Base-by-base conservation (phyloP, 2,329 filamentous ascomycete genomes). In the Triangularia setosa region DNA sequence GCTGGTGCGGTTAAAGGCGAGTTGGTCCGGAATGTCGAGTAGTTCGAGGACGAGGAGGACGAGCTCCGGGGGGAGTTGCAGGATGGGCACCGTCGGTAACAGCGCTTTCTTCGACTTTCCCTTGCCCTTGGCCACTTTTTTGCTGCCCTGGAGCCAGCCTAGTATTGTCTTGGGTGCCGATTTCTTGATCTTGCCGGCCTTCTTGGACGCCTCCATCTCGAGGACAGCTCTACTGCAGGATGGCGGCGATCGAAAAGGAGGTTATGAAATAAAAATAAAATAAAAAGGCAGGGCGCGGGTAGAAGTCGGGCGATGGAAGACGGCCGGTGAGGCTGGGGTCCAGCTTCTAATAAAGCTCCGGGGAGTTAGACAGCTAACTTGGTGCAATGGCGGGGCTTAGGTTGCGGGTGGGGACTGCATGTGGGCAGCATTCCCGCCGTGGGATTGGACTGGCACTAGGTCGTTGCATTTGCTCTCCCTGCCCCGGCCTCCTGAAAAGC, bases 51-150 rank as follows among this genome's bases (percentile, higher is more conserved):
- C 61, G 7, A 70, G 64, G n/a, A 65, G 58, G 58, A 69, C 57
- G 60, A 70, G 66, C 56, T 70, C 69, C 28, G 68, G 57, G 11
- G 69, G 69, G 2, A 70, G 64, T 3, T 58, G 63, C 7, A 67
- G 64, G 27, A 70, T 63, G 4, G 68, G 68, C 58, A 62, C 63
- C 9, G 23, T 11, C 1, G 23, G 52, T 30, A 64, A 65, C 25
- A 60, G 5, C 2, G 61, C 61, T 60, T 62, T 62, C 28, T 61
- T 62, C 1, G 18, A n/a, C 40, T 60, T 62, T 11, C 33, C 52
- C 30, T 59, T 64, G 52, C 23, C 23, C 23, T 18, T 24, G 55
- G 40, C 59, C 4, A 54, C 12, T 33, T 64, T 65, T 16, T 55
- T 55, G 52, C 23, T n/a, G 23, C 40, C n/a, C 40, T 48, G n/a